Conservation (phyloP, 257 asterid species). For the Fraxinus excelsior region DNA sequence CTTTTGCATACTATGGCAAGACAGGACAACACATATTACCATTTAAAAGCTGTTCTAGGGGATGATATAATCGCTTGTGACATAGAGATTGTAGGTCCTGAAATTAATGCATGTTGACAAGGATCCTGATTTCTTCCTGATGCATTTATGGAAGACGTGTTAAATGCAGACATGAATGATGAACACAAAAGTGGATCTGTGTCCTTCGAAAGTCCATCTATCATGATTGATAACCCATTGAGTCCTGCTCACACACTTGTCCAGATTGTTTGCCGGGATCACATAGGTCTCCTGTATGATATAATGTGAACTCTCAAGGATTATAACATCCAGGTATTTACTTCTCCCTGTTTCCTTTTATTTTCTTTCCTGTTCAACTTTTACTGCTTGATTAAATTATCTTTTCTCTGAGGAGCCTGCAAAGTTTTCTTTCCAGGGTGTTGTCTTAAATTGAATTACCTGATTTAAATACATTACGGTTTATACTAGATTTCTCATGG, state of each 20-base stretch:
- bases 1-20: slow-evolving; percentile 65
- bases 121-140: slow-evolving; percentile 65
- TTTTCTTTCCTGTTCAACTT: background rate
- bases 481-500: slow-evolving; percentile 74
- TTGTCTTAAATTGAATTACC: background rate
- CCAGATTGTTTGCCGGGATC: slow-evolving; percentile 79
- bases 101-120: slow-evolving; percentile 62
- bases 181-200: slow-evolving; percentile 36
- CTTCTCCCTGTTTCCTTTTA: background rate
- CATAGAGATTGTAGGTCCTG: slow-evolving; percentile 70
- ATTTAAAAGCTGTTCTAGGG: slow-evolving; percentile 58
- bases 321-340: slow-evolving; percentile 73
- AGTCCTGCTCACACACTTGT: slow-evolving; percentile 83
- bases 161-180: slow-evolving; percentile 40
- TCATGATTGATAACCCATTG: slow-evolving; percentile 65
- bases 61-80: slow-evolving; percentile 62
- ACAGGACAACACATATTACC: slow-evolving; percentile 56
- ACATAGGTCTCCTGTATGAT: slow-evolving; percentile 81
- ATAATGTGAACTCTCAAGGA: slow-evolving; percentile 87
- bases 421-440: background rate
- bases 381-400: background rate
- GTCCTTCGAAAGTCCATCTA: slow-evolving; percentile 54
- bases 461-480: background rate
- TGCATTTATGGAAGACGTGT: slow-evolving; percentile 54
- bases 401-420: background rate